These are phyloP conservation scores for Pyrenochaeta sp. DNA, from an alignment of 2,329 filamentous ascomycete species.

Conservation along the genomic window DNA sequence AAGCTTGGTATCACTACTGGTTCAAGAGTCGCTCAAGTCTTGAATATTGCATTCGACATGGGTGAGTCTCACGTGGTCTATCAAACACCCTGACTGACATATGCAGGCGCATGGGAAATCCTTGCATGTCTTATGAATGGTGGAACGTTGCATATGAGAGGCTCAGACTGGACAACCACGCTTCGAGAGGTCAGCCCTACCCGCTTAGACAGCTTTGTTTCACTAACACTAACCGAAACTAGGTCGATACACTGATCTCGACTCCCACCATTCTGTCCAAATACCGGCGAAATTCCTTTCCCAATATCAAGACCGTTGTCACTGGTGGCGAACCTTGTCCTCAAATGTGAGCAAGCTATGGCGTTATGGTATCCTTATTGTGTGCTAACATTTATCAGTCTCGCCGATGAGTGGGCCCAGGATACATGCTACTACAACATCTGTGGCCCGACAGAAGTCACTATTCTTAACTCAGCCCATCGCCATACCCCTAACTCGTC, in stretches of 20 bases:
- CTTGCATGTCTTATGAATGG: conserved; percentile 66
- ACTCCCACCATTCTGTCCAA: conserved; percentile 65
- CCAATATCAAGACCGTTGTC: conserved; percentile 62
- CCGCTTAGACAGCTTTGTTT: background rate
- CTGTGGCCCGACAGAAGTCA: conserved; percentile 68
- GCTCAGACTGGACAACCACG: conserved; percentile 59
- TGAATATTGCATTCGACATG: conserved; percentile 70
- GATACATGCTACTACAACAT: conserved; percentile 58
- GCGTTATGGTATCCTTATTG: background rate
- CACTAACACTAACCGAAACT: conserved; percentile 9
- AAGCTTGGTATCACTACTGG: conserved; percentile 61
- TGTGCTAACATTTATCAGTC: conserved; percentile 30
- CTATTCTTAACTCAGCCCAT: conserved; percentile 67
- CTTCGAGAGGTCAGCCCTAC: conserved; percentile 53
- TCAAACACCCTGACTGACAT: conserved; percentile 5
- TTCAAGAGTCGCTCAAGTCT: conserved; percentile 62
- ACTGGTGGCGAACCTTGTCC: conserved; percentile 65
- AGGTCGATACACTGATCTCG: conserved; percentile 64
- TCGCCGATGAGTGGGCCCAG: conserved; percentile 66
- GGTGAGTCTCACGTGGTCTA: conserved; percentile 52
- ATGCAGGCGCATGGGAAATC: conserved; percentile 67
- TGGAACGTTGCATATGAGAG: conserved; percentile 63
- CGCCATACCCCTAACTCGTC: conserved; percentile 57
- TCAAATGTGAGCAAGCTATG: conserved; percentile 48
- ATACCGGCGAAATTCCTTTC: conserved; percentile 58